Percentiles rank a stretch among this genome's conserved stretches.
These are phyloP conservation scores for Blastobotrys petasosporus DNA, from an alignment of 1,139 yeast species.

Conservation along the genomic window DNA sequence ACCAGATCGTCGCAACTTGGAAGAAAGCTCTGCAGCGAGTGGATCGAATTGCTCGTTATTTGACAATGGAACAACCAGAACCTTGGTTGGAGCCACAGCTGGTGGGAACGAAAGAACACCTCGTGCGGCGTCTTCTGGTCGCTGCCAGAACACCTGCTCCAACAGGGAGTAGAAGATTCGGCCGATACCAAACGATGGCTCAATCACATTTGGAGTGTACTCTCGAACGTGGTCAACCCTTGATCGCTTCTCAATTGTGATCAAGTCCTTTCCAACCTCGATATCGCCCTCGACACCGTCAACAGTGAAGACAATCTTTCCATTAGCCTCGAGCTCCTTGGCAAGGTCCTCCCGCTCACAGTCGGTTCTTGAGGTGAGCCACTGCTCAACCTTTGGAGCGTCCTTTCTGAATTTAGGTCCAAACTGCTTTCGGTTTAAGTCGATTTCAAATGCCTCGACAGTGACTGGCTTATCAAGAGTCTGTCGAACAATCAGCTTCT, in stretches of 20 bases:
- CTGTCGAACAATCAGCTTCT: slow-evolving; percentile 90
- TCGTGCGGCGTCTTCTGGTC: slow-evolving; percentile 90
- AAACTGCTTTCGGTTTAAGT: slow-evolving; percentile 86
- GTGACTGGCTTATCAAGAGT: slow-evolving; percentile 75
- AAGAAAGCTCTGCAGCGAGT: slow-evolving; percentile 55
- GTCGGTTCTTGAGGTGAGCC: slow-evolving; percentile 71
- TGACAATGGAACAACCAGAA: slow-evolving; percentile 88
- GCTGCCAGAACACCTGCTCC: slow-evolving; percentile 93
- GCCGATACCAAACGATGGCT: slow-evolving; percentile 99
- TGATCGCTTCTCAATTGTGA: slow-evolving; percentile 70
- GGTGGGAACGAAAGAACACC: slow-evolving; percentile 93
- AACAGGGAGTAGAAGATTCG: slow-evolving; percentile 89
- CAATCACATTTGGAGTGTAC: slow-evolving; percentile 94
- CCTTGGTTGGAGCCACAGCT: slow-evolving; percentile 95
- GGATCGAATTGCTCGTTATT: slow-evolving; percentile 78
- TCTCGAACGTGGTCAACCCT: slow-evolving; percentile 90
- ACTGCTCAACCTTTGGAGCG: slow-evolving; percentile 85
- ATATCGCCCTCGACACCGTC: slow-evolving; percentile 55
- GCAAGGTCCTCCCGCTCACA: slow-evolving; percentile 77
- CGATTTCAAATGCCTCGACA: slow-evolving; percentile 78
- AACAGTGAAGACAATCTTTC: slow-evolving; percentile 60
- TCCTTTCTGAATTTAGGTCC: slow-evolving; percentile 98
- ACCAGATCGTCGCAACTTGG: slow-evolving; percentile 68
- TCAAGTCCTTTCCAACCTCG: slow-evolving; percentile 67
- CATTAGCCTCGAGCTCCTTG: slow-evolving; percentile 55